Evolutionary conservation across 2,329 filamentous ascomycete genomes (phyloP).

Genomic region (Diplodia seriata): DNA sequence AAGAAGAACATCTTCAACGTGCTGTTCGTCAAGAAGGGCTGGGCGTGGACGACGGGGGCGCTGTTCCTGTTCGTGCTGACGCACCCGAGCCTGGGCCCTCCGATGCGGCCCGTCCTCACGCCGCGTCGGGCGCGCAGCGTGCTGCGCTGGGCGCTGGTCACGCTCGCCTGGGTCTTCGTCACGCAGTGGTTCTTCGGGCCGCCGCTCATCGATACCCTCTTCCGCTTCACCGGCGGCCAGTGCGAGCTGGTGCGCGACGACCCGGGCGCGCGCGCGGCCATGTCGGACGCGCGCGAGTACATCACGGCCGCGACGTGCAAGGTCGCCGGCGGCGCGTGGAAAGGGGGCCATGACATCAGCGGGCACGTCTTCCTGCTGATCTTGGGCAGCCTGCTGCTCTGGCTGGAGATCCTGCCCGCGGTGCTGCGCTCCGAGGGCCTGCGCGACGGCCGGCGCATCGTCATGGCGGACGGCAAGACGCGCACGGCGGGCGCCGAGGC

Average conservation of each 20-base stretch:
- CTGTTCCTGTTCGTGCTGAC: conserved; percentile 74
- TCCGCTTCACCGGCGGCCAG: conserved; percentile 84
- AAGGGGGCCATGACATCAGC: conserved; percentile 93
- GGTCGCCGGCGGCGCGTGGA: conserved; percentile 81
- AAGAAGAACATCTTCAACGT: conserved; percentile 93
- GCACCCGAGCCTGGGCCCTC: conserved; percentile 65
- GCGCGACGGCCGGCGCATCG: conserved; percentile 69
- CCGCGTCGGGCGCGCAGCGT: conserved; percentile 63
- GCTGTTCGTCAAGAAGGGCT: conserved; percentile 93
- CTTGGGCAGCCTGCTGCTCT: conserved; percentile 78
- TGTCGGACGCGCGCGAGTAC: conserved; percentile 56
- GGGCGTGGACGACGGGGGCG: conserved; percentile 84
- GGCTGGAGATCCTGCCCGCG: conserved; percentile 76
- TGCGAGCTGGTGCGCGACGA: conserved; percentile 69
- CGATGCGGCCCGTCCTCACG: conserved; percentile 49
- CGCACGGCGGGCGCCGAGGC: conserved; percentile 53
- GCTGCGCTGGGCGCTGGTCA: conserved; percentile 74
- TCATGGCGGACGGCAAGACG: conserved; percentile 70
- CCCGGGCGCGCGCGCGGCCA: conserved; percentile 56
- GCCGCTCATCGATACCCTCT: conserved; percentile 86
- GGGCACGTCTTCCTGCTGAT: conserved; percentile 95
- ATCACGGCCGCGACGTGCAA: conserved; percentile 83
- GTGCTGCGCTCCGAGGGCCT: conserved; percentile 57
- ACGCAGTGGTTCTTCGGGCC: conserved; percentile 98
- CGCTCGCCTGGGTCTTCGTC: conserved; percentile 79